Evolutionary conservation across 495 filamentous ascomycete species (phyloP).

Genomic region (Lineolata rhizophorae): DNA sequence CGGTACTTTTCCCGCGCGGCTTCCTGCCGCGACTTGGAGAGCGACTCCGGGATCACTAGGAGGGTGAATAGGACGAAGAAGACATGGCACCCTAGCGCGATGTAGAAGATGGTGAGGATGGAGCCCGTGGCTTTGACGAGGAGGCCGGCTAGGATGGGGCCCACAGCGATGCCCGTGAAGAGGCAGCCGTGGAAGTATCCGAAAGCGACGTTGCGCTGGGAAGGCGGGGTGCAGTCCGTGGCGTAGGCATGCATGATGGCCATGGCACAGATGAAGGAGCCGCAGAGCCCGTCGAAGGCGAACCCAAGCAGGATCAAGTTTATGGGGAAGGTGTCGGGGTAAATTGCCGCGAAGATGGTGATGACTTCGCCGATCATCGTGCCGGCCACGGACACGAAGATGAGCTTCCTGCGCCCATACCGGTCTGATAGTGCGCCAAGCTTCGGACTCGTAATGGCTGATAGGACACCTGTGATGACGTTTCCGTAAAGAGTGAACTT

Average conservation of each 20-base stretch:
- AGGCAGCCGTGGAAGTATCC: slow-evolving; percentile 74
- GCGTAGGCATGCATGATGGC: slow-evolving; percentile 69
- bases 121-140: slow-evolving; percentile 47
- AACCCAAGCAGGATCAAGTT: slow-evolving; percentile 53
- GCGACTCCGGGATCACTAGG: slow-evolving; percentile 59
- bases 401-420: slow-evolving; percentile 53
- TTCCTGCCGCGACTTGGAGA: slow-evolving; percentile 43
- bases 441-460: slow-evolving; percentile 57
- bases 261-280: slow-evolving; percentile 66
- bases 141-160: slow-evolving; percentile 58
- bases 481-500: slow-evolving; percentile 54
- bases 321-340: slow-evolving; percentile 45
- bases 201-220: slow-evolving; percentile 62
- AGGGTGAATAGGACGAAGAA: slow-evolving; percentile 47
- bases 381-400: slow-evolving; percentile 44
- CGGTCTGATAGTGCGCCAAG: slow-evolving; percentile 74
- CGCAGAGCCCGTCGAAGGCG: slow-evolving; percentile 58
- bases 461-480: slow-evolving; percentile 45
- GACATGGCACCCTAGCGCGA: slow-evolving; percentile 44
- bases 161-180: slow-evolving; percentile 67
- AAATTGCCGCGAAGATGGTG: slow-evolving; percentile 52
- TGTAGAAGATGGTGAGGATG: slow-evolving; percentile 56
- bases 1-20: slow-evolving; percentile 42
- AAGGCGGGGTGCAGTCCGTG: slow-evolving; percentile 65
- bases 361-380: slow-evolving; percentile 47